Conservation (phyloP, 768 basidiomycete species). For the Boletus huronensis region DNA sequence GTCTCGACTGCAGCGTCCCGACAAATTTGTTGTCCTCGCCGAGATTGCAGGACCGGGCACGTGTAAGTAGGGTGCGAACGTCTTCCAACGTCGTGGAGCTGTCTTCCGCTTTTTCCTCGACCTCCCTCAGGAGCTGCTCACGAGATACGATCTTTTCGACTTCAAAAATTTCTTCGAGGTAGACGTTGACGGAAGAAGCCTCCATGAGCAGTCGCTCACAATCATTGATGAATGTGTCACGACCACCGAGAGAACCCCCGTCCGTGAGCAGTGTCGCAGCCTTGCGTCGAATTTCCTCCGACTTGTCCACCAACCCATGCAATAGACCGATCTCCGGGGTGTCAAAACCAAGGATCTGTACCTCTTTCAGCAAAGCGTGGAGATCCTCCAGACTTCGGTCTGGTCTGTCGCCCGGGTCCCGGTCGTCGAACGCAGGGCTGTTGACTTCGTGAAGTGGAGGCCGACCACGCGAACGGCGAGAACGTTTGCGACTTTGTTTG, state of each 20-base stretch:
- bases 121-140: slow-evolving; percentile 70
- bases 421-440: slow-evolving; percentile 33
- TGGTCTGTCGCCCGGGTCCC: slow-evolving; percentile 63
- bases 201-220: slow-evolving; percentile 70
- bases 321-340: slow-evolving; percentile 67
- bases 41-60: slow-evolving; percentile 68
- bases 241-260: slow-evolving; percentile 41
- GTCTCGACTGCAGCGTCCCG: slow-evolving; percentile 57
- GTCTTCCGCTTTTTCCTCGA: slow-evolving; percentile 73
- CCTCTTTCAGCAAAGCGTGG: slow-evolving; percentile 64
- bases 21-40: slow-evolving; percentile 62
- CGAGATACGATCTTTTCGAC: slow-evolving; percentile 81
- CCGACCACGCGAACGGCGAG: slow-evolving; percentile 58
- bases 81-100: slow-evolving; percentile 66
- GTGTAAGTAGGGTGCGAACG: slow-evolving; percentile 65
- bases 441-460: slow-evolving; percentile 41
- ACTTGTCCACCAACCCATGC: slow-evolving; percentile 51
- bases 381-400: slow-evolving; percentile 73
- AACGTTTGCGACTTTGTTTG: slow-evolving; percentile 77
- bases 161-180: slow-evolving; percentile 72
- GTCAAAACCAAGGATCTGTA: slow-evolving; percentile 80
- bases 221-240: slow-evolving; percentile 57
- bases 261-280: slow-evolving; percentile 51
- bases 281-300: slow-evolving; percentile 60
- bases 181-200: slow-evolving; percentile 76